A percentile compares a stretch with the other conserved stretches of the same genome.
phyloP scores from a whole-genome alignment of 495 filamentous ascomycete genomes.

The Baudoinia panamericana region DNA sequence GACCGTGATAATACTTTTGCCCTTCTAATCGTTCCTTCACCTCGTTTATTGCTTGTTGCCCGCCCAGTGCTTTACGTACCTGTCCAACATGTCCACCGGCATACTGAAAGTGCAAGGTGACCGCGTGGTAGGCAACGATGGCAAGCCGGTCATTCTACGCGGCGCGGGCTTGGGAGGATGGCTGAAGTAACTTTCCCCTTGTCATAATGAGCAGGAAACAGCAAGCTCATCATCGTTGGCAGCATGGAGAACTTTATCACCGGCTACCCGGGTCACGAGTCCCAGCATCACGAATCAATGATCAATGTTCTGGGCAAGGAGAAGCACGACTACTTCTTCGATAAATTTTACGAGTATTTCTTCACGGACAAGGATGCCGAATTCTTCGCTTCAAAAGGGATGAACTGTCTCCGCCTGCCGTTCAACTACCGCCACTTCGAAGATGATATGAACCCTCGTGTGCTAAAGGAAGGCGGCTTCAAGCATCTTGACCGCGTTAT shows the following conservation, averaged over 20 bases:
- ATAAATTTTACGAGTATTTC: constrained; percentile 46
- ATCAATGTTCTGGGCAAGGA: constrained; percentile 38
- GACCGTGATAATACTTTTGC: too few species aligned
- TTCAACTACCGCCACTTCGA: constrained; percentile 55
- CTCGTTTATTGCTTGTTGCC: too few species aligned
- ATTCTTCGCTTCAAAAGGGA: constrained; percentile 43
- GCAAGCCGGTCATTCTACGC: constrained; percentile 36
- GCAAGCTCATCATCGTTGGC: background rate
- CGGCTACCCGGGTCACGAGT: constrained; percentile 48
- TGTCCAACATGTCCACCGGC: constrained; percentile 28
- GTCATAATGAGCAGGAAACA: constrained; percentile 8
- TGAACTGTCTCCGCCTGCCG: constrained; percentile 52
- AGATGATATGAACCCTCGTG: constrained; percentile 48
- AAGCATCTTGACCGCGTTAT: constrained; percentile 47
- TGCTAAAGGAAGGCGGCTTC: constrained; percentile 46
- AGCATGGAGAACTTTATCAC: constrained; percentile 52
- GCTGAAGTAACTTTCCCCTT: constrained; percentile 29
- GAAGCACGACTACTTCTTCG: constrained; percentile 38
- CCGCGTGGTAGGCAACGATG: constrained; percentile 36
- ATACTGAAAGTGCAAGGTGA: constrained; percentile 36
- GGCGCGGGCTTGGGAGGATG: constrained; percentile 39
- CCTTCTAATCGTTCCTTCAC: too few species aligned
- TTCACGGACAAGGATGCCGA: constrained; percentile 49
- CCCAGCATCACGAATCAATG: constrained; percentile 44
- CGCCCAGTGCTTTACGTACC: too few species aligned